These are phyloP conservation scores for Gracilaria vermiculophylla DNA, from an alignment of 23 red algal genomes.

Conservation along the genomic window DNA sequence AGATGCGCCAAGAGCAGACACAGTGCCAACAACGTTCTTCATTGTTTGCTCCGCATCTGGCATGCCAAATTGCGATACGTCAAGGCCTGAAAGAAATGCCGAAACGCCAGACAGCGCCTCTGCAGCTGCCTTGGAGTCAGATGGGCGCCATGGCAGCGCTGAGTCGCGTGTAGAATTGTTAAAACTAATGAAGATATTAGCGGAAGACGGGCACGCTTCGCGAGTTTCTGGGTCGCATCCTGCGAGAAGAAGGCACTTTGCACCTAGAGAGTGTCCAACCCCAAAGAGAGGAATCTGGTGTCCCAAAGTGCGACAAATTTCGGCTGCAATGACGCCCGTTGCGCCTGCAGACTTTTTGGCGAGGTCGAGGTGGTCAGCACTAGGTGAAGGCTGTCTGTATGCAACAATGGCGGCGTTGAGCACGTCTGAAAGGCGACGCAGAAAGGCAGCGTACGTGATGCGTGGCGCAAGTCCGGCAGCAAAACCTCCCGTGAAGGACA, in stretches of 20 bases:
- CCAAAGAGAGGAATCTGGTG: constrained; percentile 61
- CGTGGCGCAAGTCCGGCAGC: constrained; percentile 59
- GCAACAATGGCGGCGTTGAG: constrained; percentile 69
- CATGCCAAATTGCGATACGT: constrained; percentile 15
- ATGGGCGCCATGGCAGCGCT: constrained; percentile 35
- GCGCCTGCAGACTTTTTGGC: constrained; percentile 16
- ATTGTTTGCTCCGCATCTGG: constrained; percentile 5
- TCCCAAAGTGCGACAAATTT: constrained; percentile 14
- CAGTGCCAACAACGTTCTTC: constrained; percentile 16
- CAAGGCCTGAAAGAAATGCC: constrained; percentile 13
- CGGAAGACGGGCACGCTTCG: constrained; percentile 15
- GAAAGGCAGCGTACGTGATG: constrained; percentile 62
- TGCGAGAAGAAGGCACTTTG: constrained; percentile 71
- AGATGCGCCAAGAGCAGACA: neutral
- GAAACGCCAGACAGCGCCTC: constrained; percentile 1
- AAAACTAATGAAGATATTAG: constrained; percentile 80
- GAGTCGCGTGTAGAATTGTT: constrained; percentile 72
- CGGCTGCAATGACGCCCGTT: constrained; percentile 11
- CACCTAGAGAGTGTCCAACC: constrained; percentile 84
- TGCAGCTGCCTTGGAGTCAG: constrained; percentile 2
- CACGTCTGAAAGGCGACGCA: constrained; percentile 36
- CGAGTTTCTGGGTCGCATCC: constrained; percentile 12
- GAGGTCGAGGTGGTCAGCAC: constrained; percentile 57
- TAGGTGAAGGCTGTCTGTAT: constrained; percentile 39
- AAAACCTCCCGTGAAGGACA: constrained; percentile 73